Evolutionary conservation across 805 yeast species (phyloP).

Genomic region (Schizosaccharomyces japonicus): DNA sequence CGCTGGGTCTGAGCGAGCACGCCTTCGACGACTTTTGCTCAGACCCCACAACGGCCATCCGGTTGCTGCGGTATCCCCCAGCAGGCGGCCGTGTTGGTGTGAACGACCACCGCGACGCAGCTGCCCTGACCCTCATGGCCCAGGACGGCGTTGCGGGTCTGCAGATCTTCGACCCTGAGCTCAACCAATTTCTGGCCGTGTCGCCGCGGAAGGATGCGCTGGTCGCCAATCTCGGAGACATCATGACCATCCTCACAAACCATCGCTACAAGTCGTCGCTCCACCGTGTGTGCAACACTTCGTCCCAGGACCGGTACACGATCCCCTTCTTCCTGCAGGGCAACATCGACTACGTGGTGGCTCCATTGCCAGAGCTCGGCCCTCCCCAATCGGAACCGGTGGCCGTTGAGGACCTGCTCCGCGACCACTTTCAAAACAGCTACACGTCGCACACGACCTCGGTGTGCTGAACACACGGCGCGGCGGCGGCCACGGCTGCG

Average conservation of each 20-base stretch:
- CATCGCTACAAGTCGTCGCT: constrained; percentile 19
- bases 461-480: no score
- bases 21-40: background rate
- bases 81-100: background rate
- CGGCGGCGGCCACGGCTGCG: no score
- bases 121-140: background rate
- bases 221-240: constrained; percentile 21
- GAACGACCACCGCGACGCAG: background rate
- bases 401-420: background rate
- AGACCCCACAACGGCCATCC: background rate
- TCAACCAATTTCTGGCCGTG: background rate
- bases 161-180: background rate
- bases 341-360: constrained; percentile 1
- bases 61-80: background rate
- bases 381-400: background rate
- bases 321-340: constrained; percentile 12
- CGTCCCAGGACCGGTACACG: constrained; percentile 20
- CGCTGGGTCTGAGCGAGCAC: background rate
- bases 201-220: constrained; percentile 10
- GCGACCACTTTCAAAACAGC: constrained; percentile 2
- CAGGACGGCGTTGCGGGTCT: constrained; percentile 3
- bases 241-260: constrained; percentile 20
- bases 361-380: background rate
- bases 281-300: constrained; percentile 19
- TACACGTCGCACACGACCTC: background rate